Base-by-base conservation (phyloP, 192 early-diverging fungal species). In the Coemansia sp. region DNA sequence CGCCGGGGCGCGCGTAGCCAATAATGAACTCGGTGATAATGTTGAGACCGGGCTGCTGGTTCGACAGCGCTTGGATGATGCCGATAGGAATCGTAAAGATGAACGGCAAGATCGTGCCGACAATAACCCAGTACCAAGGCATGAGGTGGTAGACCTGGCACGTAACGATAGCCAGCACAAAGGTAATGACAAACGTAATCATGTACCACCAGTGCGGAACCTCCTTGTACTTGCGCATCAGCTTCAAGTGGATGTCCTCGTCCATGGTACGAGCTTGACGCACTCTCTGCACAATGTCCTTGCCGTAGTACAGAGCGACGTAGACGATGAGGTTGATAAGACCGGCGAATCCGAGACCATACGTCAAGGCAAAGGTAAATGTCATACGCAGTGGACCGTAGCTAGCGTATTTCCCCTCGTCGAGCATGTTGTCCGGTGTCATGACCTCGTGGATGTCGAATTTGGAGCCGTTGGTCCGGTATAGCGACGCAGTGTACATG, bases 21-120 rank as follows among this genome's bases (percentile, higher is more conserved):
- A 88, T 90, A 55, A 95, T 87, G 64, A 94, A 90, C 84, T 97
- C 92, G 51, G 90, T 91, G 48, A 95, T 84, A 42, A 97, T 86
- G 73, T 96, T 95, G 37, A 94, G 81, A 32, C 89, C 89, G 2
- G 93, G 86, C 55, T 86, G 84, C 66, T 86, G 84, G 72, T 94
- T 94, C 31, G 93, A 89, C 36, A 95, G 81, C 14, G 90, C 90
- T 45, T 85, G 80, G 57, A 97, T 85, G 21, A 94, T 90, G 70
- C 94, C 95, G 38, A 97, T 87, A 6, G 93, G 93, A 6, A 94
- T 79, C 23, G 88, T 86, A 60, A 90, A 92, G 8, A 94, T 66
- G 12, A 86, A 58, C 21, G 89, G 78, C 17, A 92, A 72, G 7
- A 65, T 71, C 12, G 89, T 75, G 32, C 87, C 84, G 31, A 92